Evolutionary conservation across 306 rosid species (phyloP).

Genomic region (Trifolium subterraneum): DNA sequence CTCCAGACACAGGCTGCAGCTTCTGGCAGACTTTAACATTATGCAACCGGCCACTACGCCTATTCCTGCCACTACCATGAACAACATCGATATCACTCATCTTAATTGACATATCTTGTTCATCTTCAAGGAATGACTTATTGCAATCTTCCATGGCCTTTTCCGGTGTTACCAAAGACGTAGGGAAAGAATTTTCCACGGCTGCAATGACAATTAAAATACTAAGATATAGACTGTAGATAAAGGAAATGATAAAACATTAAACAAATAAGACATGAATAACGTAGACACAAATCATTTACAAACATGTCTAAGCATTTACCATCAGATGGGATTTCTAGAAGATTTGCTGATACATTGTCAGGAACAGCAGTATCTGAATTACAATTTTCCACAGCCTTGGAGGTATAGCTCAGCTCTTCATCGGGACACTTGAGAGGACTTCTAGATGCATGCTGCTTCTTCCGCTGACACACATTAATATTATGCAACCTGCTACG

Average conservation of each 20-base stretch:
- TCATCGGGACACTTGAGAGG: neutral
- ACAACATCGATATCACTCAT: neutral
- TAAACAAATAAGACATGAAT: neutral
- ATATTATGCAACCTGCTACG: conserved; percentile 37
- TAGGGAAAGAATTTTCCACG: neutral
- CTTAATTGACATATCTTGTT: neutral
- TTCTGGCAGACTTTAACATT: neutral
- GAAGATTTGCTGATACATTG: neutral
- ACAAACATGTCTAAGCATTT: conserved; percentile 16
- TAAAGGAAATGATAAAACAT: neutral
- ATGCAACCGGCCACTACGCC: conserved; percentile 29
- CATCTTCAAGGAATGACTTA: conserved; percentile 18
- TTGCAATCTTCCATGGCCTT: neutral
- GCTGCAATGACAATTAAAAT: conserved; percentile 25
- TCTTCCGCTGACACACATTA: neutral
- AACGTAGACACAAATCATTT: neutral
- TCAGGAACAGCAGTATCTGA: neutral
- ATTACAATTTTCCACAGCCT: neutral
- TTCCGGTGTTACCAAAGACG: conserved; percentile 18
- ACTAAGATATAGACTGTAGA: neutral
- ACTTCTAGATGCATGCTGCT: neutral
- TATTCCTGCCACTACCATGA: neutral
- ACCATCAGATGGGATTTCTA: conserved; percentile 28
- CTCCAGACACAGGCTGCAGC: neutral
- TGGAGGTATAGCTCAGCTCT: neutral